Evolutionary conservation across 169 alveolate genomes (phyloP).

Genomic region (Besnoitia besnoiti): DNA sequence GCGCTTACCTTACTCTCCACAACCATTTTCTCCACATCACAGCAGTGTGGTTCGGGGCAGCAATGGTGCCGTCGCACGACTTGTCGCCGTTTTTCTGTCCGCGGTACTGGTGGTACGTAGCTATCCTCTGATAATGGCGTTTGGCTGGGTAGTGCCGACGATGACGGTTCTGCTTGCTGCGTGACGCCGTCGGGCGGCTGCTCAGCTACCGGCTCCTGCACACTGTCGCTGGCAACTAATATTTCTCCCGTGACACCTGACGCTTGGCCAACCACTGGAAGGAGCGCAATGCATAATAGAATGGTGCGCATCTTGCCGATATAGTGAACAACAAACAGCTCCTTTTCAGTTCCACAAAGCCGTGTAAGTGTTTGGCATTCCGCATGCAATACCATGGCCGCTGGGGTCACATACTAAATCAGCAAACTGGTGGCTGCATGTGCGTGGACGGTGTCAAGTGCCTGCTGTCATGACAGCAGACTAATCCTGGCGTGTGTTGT

Average conservation of each 20-base stretch:
- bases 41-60: conserved; percentile 49
- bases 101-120: conserved; percentile 19
- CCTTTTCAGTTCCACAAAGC: too few relatives aligned
- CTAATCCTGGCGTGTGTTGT: neutral
- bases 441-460: neutral
- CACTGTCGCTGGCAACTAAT: too few relatives aligned
- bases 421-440: neutral
- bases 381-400: neutral
- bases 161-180: neutral
- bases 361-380: neutral
- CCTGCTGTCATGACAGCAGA: neutral
- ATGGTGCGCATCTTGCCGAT: neutral
- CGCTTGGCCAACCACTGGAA: too few relatives aligned
- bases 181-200: neutral
- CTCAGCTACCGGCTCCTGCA: neutral
- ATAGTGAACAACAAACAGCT: neutral
- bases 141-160: neutral
- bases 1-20: conserved; percentile 20
- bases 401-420: neutral
- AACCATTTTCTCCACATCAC: conserved; percentile 28
- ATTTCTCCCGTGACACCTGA: too few relatives aligned
- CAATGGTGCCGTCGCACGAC: neutral
- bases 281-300: too few relatives aligned
- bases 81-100: neutral
- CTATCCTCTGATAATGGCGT: neutral